Evolutionary conservation across 2,329 filamentous ascomycete genomes (phyloP), one percentile per base, ranked within the genome.

Genomic region (Pestalotiopsis sp.): DNA sequence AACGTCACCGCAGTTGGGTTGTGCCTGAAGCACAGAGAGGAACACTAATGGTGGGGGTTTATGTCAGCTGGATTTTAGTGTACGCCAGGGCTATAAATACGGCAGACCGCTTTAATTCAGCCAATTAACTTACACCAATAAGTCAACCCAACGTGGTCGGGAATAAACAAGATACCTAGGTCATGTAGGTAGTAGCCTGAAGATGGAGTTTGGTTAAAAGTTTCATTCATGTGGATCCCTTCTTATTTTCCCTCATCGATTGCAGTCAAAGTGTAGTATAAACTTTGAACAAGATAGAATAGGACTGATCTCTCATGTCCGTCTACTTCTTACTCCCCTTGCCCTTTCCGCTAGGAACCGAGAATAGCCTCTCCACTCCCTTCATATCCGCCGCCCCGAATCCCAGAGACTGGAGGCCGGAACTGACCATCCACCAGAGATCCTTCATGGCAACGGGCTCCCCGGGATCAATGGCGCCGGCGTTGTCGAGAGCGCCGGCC

Each of bases 401-500:
- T 7, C 59, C 59, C 38, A 41, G 27, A 23, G n/a, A 20, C 31
- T 65, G 66, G 17, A 64, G 20, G 5, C 66, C 66, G 11, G 17
- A 31, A 14, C 61, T 55, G 41, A 68, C 41, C 1, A 14, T 23
- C 60, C 66, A 64, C 66, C 61, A 65, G 17, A 68, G 61, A 4
- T 52, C 49, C 12, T 64, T 61, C 60, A 68, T 64, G 61, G 13
- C 23, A 14, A 64, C 66, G 2, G 60, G 41, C n/a, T 14, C 61
- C 14, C 27, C 36, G 7, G 52, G 49, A 20, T 64, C 66, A 20
- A 65, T 98, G 63, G 95, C 98, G 69, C 95, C 96, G 49, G 98
- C 94, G 65, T 96, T 96, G 78, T 99, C 96, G 72, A 98, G 98
- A 69, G 94, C 95, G 67, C 93, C 93, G n/a, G 98, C 93, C 31